A percentile compares a stretch with the other conserved stretches of the same genome.
Evolutionary conservation across 1,284 basidiomycete species (phyloP).

Genomic region (Ceratobasidium papillatum): DNA sequence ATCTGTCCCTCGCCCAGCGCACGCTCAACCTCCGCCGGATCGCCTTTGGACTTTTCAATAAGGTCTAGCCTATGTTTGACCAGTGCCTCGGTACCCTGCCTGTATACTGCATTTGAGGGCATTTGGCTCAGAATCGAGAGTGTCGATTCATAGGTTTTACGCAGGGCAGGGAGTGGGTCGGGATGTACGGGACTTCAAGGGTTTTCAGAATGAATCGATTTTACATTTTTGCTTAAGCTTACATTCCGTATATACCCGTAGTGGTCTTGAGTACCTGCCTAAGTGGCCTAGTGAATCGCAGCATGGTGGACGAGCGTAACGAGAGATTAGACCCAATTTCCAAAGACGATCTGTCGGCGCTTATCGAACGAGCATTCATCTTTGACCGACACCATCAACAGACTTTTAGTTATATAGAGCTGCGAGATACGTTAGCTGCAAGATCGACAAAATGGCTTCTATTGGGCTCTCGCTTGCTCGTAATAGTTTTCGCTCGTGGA

Average conservation of each 20-base stretch:
- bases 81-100: slow-evolving; percentile 88
- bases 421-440: not conserved
- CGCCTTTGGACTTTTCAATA: slow-evolving; percentile 68
- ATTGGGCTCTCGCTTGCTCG: slow-evolving; percentile 54
- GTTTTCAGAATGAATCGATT: not conserved
- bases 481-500: slow-evolving; percentile 25
- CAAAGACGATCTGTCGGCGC: not conserved
- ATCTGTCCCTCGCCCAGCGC: slow-evolving; percentile 80
- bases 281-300: slow-evolving; percentile 79
- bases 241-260: slow-evolving; percentile 75
- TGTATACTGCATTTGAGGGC: slow-evolving; percentile 76
- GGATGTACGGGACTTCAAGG: slow-evolving; percentile 60
- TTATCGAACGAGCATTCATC: not conserved
- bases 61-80: slow-evolving; percentile 84
- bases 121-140: slow-evolving; percentile 79
- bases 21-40: slow-evolving; percentile 73
- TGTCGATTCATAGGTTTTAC: slow-evolving; percentile 80
- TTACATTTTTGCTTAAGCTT: slow-evolving; percentile 47
- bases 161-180: slow-evolving; percentile 81
- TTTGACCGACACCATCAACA: not conserved
- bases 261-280: slow-evolving; percentile 72
- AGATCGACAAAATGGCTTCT: slow-evolving; percentile 53
- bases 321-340: slow-evolving; percentile 27
- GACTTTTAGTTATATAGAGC: not conserved
- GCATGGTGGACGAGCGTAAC: slow-evolving; percentile 60